phyloP scores from a whole-genome alignment of 495 filamentous ascomycete genomes.

The Penicillium bovifimosum region DNA sequence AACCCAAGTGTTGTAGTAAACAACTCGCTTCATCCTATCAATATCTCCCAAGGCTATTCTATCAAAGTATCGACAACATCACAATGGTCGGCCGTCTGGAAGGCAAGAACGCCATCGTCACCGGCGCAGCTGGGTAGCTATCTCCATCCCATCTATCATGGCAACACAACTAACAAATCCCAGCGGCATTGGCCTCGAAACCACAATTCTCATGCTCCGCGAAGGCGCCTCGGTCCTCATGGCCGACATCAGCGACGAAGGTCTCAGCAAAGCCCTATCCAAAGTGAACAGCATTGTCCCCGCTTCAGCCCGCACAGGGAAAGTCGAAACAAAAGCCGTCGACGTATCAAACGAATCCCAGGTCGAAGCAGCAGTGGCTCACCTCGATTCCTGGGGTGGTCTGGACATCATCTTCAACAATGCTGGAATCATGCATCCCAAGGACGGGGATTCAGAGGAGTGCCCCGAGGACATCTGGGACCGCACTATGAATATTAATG shows the following conservation, averaged over 20 bases:
- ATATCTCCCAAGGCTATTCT: background rate
- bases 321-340: slow-evolving; percentile 48
- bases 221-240: slow-evolving; percentile 85
- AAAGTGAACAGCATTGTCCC: slow-evolving; percentile 68
- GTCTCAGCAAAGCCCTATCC: slow-evolving; percentile 59
- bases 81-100: slow-evolving; percentile 5
- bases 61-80: background rate
- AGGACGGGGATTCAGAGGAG: slow-evolving; percentile 77
- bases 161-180: slow-evolving; percentile 26
- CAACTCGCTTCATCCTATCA: background rate
- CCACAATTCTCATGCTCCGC: slow-evolving; percentile 78
- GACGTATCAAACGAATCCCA: slow-evolving; percentile 69
- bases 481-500: slow-evolving; percentile 87
- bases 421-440: slow-evolving; percentile 92
- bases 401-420: slow-evolving; percentile 98
- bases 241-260: slow-evolving; percentile 70
- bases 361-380: slow-evolving; percentile 63
- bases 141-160: background rate
- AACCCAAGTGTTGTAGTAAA: background rate
- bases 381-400: slow-evolving; percentile 80
- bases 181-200: slow-evolving; percentile 94
- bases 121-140: slow-evolving; percentile 4
- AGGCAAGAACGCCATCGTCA: slow-evolving; percentile 7
- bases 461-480: slow-evolving; percentile 94
- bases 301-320: slow-evolving; percentile 26